These are phyloP conservation scores for Lagerstroemia speciosa DNA, from an alignment of 345 rosid species.

Conservation along the genomic window DNA sequence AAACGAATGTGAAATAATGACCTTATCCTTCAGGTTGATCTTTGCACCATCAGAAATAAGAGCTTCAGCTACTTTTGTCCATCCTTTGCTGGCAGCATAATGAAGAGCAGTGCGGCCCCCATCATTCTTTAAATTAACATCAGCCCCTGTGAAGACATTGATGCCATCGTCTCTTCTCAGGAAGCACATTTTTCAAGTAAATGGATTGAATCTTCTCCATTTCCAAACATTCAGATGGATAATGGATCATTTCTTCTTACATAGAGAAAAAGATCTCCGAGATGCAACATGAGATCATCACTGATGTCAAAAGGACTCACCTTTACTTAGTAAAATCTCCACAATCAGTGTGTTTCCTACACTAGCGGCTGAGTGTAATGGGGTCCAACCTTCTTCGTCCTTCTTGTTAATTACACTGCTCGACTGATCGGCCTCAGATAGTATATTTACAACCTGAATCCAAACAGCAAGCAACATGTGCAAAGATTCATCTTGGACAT, in stretches of 20 bases:
- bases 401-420: conserved; percentile 36
- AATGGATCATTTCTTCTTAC: not conserved
- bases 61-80: conserved; percentile 56
- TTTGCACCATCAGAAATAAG: conserved; percentile 59
- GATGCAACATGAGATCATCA: not conserved
- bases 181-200: not conserved
- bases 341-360: conserved; percentile 52
- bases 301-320: conserved; percentile 16
- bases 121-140: conserved; percentile 60
- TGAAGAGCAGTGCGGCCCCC: conserved; percentile 89
- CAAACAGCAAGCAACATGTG: not conserved
- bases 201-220: not conserved
- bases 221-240: not conserved
- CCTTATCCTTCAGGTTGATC: conserved; percentile 67
- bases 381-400: conserved; percentile 96
- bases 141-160: conserved; percentile 42
- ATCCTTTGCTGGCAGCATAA: conserved; percentile 94
- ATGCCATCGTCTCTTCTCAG: not conserved
- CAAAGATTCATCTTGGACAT: not conserved
- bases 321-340: conserved; percentile 46
- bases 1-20: conserved; percentile 16
- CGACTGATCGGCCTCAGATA: conserved; percentile 39
- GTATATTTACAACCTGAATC: conserved; percentile 45
- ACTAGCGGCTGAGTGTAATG: conserved; percentile 79
- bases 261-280: not conserved